Base-by-base conservation (phyloP, 2,329 filamentous ascomycete genomes). In the Xylaria digitata region DNA sequence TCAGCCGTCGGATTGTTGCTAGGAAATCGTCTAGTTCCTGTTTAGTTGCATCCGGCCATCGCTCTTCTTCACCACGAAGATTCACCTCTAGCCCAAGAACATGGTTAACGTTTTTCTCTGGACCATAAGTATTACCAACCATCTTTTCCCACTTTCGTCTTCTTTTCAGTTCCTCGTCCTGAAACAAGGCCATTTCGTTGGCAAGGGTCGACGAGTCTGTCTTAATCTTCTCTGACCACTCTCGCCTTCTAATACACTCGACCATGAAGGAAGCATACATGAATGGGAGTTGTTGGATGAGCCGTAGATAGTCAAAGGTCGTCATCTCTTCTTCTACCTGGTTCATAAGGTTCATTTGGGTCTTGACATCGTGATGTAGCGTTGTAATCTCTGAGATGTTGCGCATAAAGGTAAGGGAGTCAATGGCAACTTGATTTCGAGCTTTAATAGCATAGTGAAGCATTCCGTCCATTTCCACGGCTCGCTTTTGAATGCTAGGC, bases 151-250 rank as follows among this genome's bases (percentile, higher is more conserved):
- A 99, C 75, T 92, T 96, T 74, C 91, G 92, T 52, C 96, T 87
- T 58, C 96, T 86, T 73, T 95, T 94, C 57, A 92, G 87, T 77
- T 99, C 96, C 78, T 98, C 96, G 67, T 97, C 94, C 75, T 96
- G 93, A 70, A 96, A 95, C 0, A 92, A 83, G 1, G 94, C 93
- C 86, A 98, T 93, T 76, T 98, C 95, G 77, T 98, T 96, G 30
- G 94, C 93, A 30, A 99, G 82, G 0, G 91, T 93, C 2, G 92
- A 90, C 0, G 95, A 96, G 74, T 98, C 96, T 2, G 88, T 86
- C 76, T 91, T 93, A 78, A 98, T 91, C 79, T 97, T 97, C 59
- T 97, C 93, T 13, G 88, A 89, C 94, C 96, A 99, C 80, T 97
- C 94, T 40, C 90, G 90, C 23, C 96, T 90, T 64, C 92, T 88